These are phyloP conservation scores for Eucommia ulmoides DNA, from an alignment of 257 asterid genomes.

Conservation along the genomic window DNA sequence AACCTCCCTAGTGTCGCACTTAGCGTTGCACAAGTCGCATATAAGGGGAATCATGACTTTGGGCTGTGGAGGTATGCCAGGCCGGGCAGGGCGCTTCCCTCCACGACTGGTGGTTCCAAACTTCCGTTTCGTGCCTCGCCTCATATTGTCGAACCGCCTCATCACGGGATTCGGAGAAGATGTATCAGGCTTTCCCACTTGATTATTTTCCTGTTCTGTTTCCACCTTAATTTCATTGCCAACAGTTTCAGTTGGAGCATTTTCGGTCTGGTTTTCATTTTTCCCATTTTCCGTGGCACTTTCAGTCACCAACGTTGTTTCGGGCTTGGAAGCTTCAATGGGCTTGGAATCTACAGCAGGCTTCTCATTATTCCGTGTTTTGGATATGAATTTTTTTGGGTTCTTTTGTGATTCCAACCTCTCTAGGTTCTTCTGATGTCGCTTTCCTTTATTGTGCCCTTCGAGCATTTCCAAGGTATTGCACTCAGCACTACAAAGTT, in stretches of 20 bases:
- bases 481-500: conserved; percentile 14
- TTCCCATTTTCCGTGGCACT: conserved; percentile 4
- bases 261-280: conserved; percentile 4
- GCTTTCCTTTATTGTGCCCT: conserved; percentile 19
- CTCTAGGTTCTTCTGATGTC: conserved; percentile 17
- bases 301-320: neutral
- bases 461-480: conserved; percentile 13
- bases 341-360: conserved; percentile 6
- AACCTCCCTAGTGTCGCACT: conserved; percentile 13
- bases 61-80: conserved; percentile 10
- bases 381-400: neutral
- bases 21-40: conserved; percentile 20
- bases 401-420: conserved; percentile 6
- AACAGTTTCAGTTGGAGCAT: conserved; percentile 1
- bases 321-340: conserved; percentile 5
- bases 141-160: conserved; percentile 6
- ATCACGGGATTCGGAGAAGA: conserved; percentile 1
- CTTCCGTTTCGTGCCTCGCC: conserved; percentile 10
- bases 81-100: conserved; percentile 11
- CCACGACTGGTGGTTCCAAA: conserved; percentile 4
- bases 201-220: neutral
- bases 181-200: conserved; percentile 1
- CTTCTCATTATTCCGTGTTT: neutral
- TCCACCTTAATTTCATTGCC: neutral
- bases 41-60: conserved; percentile 12